A percentile compares a stretch with the other conserved stretches of the same genome.
phyloP scores from a whole-genome alignment of 2,329 filamentous ascomycete genomes.

The Fusarium keratoplasticum region DNA sequence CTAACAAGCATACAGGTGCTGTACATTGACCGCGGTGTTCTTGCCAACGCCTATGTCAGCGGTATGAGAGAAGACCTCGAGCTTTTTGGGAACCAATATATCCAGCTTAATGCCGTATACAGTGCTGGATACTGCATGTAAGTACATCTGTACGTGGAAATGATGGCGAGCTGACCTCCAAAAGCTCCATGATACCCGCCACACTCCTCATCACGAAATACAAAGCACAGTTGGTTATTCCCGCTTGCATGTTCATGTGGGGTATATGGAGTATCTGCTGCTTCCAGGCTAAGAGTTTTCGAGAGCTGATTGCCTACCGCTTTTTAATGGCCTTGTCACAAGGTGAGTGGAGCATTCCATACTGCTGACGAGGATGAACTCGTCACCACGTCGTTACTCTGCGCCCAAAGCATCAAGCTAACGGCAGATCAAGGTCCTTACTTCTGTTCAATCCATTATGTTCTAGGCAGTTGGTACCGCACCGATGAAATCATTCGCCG shows the following conservation, averaged over 20 bases:
- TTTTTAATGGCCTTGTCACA: slow-evolving; percentile 64
- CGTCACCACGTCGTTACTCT: neutral
- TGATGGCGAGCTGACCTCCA: neutral
- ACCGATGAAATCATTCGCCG: slow-evolving; percentile 59
- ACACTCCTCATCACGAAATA: slow-evolving; percentile 54
- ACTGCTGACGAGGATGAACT: neutral
- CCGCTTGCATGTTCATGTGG: slow-evolving; percentile 64
- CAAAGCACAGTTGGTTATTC: slow-evolving; percentile 63
- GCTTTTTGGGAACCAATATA: slow-evolving; percentile 64
- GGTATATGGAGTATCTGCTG: slow-evolving; percentile 67
- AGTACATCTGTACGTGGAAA: slow-evolving; percentile 55
- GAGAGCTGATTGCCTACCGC: slow-evolving; percentile 63
- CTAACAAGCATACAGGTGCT: neutral
- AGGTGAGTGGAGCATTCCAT: neutral
- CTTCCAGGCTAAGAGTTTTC: slow-evolving; percentile 60
- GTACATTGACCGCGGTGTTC: neutral
- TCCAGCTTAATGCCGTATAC: slow-evolving; percentile 64
- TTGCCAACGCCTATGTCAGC: slow-evolving; percentile 66
- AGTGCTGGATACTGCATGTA: slow-evolving; percentile 57
- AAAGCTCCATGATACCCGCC: slow-evolving; percentile 4
- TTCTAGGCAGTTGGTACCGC: slow-evolving; percentile 53
- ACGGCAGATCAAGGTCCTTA: slow-evolving; percentile 46
- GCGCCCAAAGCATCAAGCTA: neutral
- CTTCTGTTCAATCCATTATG: slow-evolving; percentile 25
- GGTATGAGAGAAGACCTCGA: slow-evolving; percentile 64